phyloP scores from a whole-genome alignment of 331 rosid genomes.

The Telfairia occidentalis region DNA sequence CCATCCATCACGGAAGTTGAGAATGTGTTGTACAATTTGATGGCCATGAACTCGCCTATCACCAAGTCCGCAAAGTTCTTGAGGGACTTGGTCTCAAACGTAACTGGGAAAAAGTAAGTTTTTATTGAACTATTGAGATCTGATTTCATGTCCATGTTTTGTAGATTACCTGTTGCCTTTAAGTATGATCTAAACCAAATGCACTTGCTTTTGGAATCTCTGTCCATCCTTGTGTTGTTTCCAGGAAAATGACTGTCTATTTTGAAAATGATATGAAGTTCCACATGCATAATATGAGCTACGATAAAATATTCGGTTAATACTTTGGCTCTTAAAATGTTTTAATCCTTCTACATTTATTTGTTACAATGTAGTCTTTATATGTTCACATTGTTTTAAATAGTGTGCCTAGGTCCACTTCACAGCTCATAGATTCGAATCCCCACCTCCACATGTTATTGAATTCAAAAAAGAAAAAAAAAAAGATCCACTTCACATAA shows the following conservation, averaged over 20 bases:
- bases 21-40: slow-evolving; percentile 69
- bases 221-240: not conserved
- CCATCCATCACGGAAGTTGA: slow-evolving; percentile 67
- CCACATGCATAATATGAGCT: not conserved
- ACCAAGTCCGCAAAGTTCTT: slow-evolving; percentile 78
- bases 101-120: slow-evolving; percentile 59
- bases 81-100: slow-evolving; percentile 65
- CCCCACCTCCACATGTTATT: too few relatives aligned
- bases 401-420: too few relatives aligned
- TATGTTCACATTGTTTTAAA: too few relatives aligned
- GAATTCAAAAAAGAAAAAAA: too few relatives aligned
- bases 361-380: too few relatives aligned
- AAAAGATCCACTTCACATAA: too few relatives aligned
- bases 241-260: not conserved
- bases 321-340: not conserved
- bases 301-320: not conserved
- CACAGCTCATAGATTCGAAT: too few relatives aligned
- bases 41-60: slow-evolving; percentile 81
- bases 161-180: not conserved
- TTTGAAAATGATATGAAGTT: not conserved
- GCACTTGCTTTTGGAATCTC: not conserved
- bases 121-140: slow-evolving; percentile 11
- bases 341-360: not conserved
- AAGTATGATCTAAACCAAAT: not conserved
- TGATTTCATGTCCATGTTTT: not conserved